Conservation (phyloP, 495 filamentous ascomycete genomes). For the Hypomontagnella submonticulosa region DNA sequence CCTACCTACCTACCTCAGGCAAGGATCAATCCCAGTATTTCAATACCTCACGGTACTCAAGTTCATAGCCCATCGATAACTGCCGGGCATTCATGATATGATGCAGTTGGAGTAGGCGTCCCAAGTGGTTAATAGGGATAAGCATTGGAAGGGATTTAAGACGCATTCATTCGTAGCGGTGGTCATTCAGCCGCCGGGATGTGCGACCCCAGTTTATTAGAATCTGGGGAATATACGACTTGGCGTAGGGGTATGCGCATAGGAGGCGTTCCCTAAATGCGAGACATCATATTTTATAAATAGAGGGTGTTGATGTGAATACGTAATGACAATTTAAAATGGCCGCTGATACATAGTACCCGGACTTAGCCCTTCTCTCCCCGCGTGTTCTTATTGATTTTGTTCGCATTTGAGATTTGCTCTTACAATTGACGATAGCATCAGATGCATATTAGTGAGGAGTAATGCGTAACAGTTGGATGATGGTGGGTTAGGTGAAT, state of each 20-base stretch:
- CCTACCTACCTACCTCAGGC: not conserved
- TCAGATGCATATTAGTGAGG: no score
- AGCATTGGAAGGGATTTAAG: not conserved
- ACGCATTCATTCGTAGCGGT: constrained; percentile 2
- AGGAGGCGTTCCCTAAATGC: not conserved
- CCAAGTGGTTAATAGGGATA: constrained; percentile 15
- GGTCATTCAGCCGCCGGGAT: constrained; percentile 24
- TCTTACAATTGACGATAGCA: no score
- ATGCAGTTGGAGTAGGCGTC: constrained; percentile 6
- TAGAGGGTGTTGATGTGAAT: not conserved
- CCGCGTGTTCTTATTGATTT: no score
- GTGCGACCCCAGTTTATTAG: constrained; percentile 1
- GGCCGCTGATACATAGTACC: no score
- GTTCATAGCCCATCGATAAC: constrained; percentile 9
- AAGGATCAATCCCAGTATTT: not conserved
- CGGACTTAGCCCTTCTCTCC: no score
- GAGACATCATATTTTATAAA: no score
- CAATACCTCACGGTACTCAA: not conserved
- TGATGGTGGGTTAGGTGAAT: no score
- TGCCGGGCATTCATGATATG: constrained; percentile 14
- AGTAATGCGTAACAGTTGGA: no score
- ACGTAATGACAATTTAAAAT: not conserved
- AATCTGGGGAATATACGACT: constrained; percentile 16
- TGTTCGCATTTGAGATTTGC: no score
- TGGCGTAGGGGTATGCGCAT: not conserved